Evolutionary conservation across 768 basidiomycete species (phyloP), one percentile per base, ranked within the genome.

Genomic region (Xerocomellus intermedius): DNA sequence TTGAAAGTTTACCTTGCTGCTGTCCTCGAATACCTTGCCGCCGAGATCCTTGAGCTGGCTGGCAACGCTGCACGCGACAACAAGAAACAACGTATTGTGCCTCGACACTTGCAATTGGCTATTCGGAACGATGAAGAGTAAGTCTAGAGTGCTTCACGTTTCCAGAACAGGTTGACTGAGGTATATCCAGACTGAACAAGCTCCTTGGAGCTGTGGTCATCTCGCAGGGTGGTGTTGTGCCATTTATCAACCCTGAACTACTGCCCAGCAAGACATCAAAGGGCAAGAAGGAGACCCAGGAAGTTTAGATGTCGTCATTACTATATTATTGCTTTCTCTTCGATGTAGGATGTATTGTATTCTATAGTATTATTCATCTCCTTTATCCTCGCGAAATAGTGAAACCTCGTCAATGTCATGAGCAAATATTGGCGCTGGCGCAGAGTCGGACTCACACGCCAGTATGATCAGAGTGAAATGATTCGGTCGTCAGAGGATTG

Each of bases 61-160:
- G 83, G 83, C 17, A 78, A 79, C 16, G 79, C 80, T 55, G 79
- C 80, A 33, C 77, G 79, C 45, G 79, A 76, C 59, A 81, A 81
- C 74, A 81, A 80, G 72, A 79, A 84, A 65, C 77, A 80, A 32
- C 81, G 83, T 76, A 84, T 85, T 64, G 79, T 83, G 17, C 84
- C 83, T 54, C 80, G 84, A 56, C 83, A 85, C 73, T 68, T 85
- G 57, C 83, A 85, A 67, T 74, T 85, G 65, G 84, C 84, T 60
- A 83, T 85, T 67, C 79, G 84, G 58, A 82, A 83, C 67, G 82
- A 83, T 61, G 82, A 83, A 61, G 82, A 79, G 74, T 78, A 33
- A 33, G 59, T 50, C 14, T 2, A 10, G 4, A 30, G 6, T 33
- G 6, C 17, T 14, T 26, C 3, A 0, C 0, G 16, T 19, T 41